A percentile compares a stretch with the other conserved stretches of the same genome.
phyloP scores from a whole-genome alignment of 805 yeast genomes.

The Starmerella geochares region DNA sequence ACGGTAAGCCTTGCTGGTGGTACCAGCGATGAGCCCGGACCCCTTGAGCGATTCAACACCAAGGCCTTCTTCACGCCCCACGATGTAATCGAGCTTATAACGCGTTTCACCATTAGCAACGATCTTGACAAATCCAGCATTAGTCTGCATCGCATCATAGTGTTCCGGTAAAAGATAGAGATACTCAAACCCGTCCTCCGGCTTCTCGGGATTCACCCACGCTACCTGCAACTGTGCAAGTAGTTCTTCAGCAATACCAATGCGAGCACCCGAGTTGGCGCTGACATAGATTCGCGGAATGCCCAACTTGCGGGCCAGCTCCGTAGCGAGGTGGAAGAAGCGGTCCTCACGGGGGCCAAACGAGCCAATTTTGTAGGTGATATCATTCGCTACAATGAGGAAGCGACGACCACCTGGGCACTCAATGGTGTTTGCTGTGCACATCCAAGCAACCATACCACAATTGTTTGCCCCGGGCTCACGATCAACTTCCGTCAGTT shows the following conservation, averaged over 20 bases:
- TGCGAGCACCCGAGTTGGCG: conserved; percentile 98
- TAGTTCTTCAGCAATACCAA: conserved; percentile 95
- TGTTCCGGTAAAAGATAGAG: conserved; percentile 67
- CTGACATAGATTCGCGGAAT: conserved; percentile 92
- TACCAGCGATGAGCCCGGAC: conserved; percentile 98
- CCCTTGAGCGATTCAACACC: conserved; percentile 99
- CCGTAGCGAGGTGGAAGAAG: conserved; percentile 86
- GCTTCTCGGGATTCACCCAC: conserved; percentile 72
- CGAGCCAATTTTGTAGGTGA: conserved; percentile 96
- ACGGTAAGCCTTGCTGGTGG: conserved; percentile 92
- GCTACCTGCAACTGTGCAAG: conserved; percentile 81
- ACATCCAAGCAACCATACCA: conserved; percentile 97
- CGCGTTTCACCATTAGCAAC: conserved; percentile 83
- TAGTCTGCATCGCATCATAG: conserved; percentile 39
- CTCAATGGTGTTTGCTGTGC: conserved; percentile 88
- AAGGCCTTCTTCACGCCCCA: conserved; percentile 91
- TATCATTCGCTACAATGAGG: conserved; percentile 89
- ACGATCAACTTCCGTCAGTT: conserved; percentile 76
- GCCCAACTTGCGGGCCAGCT: conserved; percentile 78
- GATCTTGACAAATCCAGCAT: conserved; percentile 35
- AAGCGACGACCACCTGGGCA: conserved; percentile 94
- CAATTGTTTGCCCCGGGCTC: conserved; percentile 93
- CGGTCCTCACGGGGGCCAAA: conserved; percentile 94
- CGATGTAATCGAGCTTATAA: conserved; percentile 66
- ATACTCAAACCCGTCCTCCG: conserved; percentile 81